Conservation (phyloP, 2,329 filamentous ascomycete species). For the Diaporthe aspalathi region DNA sequence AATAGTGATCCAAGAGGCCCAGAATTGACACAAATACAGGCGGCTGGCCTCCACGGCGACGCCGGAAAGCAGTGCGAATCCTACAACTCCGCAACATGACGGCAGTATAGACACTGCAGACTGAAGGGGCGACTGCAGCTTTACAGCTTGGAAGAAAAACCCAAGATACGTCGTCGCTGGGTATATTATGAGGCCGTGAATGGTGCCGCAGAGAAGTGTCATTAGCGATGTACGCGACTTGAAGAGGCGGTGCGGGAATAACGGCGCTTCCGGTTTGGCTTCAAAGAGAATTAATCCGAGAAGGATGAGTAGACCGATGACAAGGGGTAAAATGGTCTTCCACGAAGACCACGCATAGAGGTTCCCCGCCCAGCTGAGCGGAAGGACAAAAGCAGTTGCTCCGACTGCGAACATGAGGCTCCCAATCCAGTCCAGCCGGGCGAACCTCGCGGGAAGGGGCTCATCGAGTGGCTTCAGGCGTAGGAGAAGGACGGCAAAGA, state of each 20-base stretch:
- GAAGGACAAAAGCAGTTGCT: constrained; percentile 44
- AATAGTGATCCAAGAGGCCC: constrained; percentile 42
- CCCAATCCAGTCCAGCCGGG: constrained; percentile 47
- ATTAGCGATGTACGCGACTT: constrained; percentile 41
- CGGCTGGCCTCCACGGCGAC: constrained; percentile 26
- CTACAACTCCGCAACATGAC: constrained; percentile 38
- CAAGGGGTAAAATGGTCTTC: constrained; percentile 48
- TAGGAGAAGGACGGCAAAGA: constrained; percentile 41
- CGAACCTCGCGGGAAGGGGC: constrained; percentile 38
- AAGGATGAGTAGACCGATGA: constrained; percentile 46
- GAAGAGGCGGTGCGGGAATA: constrained; percentile 50
- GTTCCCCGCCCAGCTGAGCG: constrained; percentile 50
- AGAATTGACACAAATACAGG: constrained; percentile 42
- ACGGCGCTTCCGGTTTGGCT: constrained; percentile 43
- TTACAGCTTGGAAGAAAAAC: constrained; percentile 50
- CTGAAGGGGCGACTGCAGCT: constrained; percentile 44
- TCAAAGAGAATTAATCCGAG: constrained; percentile 48
- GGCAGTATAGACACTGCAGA: constrained; percentile 47
- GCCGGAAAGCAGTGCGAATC: constrained; percentile 30
- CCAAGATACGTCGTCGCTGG: constrained; percentile 49
- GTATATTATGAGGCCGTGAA: constrained; percentile 49
- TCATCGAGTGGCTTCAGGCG: constrained; percentile 40
- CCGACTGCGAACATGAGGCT: constrained; percentile 42
- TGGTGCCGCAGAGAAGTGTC: constrained; percentile 44
- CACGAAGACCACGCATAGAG: constrained; percentile 50